Conservation (phyloP, 805 yeast species). For the Clavispora santaluciae region DNA sequence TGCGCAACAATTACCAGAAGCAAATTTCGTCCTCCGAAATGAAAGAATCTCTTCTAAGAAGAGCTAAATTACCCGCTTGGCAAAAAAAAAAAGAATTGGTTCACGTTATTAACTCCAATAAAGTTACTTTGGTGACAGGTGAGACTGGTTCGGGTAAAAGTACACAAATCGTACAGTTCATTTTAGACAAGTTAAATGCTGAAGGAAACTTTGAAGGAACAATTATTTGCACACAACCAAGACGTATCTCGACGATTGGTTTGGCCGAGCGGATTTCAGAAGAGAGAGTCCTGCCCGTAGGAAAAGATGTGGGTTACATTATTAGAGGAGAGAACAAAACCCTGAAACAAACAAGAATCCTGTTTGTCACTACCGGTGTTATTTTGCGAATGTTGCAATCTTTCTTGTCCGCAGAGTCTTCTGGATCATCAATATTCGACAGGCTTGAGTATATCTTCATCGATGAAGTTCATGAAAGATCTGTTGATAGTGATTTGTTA, state of each 20-base stretch:
- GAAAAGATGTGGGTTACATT: conserved; percentile 80
- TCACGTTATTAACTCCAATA: conserved; percentile 49
- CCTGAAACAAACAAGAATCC: conserved; percentile 55
- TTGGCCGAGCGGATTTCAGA: conserved; percentile 88
- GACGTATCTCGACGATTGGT: conserved; percentile 93
- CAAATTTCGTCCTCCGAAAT: conserved; percentile 21
- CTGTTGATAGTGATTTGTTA: conserved; percentile 83
- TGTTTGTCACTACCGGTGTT: conserved; percentile 91
- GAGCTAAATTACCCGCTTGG: conserved; percentile 84
- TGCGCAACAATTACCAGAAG: conserved; percentile 3
- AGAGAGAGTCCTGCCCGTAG: conserved; percentile 63
- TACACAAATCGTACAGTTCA: conserved; percentile 88
- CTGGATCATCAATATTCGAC: conserved; percentile 39
- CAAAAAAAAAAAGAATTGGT: conserved; percentile 53
- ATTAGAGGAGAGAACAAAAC: conserved; percentile 87
- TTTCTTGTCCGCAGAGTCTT: conserved; percentile 24
- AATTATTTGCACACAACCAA: conserved; percentile 89
- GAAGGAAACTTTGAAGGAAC: conserved; percentile 48
- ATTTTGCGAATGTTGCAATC: conserved; percentile 77
- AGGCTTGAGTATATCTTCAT: conserved; percentile 68
- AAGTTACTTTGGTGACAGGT: conserved; percentile 80
- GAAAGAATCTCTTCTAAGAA: conserved; percentile 30
- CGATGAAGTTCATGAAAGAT: conserved; percentile 97
- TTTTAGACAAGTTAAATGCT: conserved; percentile 60
- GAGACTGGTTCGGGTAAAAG: conserved; percentile 98